A percentile compares a stretch with the other conserved stretches of the same genome.
Evolutionary conservation across 2,329 filamentous ascomycete genomes (phyloP).

Genomic region (Elsinoe batatas): DNA sequence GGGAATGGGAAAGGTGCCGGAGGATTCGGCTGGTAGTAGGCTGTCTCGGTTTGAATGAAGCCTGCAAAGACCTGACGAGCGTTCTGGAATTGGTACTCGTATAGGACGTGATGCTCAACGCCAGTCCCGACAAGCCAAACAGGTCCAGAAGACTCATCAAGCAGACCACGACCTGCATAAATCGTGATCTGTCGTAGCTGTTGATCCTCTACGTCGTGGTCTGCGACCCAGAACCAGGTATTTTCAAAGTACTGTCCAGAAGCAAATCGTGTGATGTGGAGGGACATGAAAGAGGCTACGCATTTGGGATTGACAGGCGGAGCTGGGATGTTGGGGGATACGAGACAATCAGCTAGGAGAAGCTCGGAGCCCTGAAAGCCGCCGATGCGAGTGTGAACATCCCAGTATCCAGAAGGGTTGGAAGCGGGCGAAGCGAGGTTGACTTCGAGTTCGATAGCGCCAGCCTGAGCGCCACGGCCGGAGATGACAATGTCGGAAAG

Average conservation of each 20-base stretch:
- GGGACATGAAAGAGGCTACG: constrained; percentile 29
- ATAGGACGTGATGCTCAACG: constrained; percentile 45
- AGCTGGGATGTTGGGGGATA: constrained; percentile 27
- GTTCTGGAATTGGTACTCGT: constrained; percentile 43
- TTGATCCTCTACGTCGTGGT: constrained; percentile 43
- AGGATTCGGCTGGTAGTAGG: constrained; percentile 27
- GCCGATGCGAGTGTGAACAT: constrained; percentile 28
- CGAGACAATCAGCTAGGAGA: constrained; percentile 30
- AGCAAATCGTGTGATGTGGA: constrained; percentile 38
- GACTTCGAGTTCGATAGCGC: constrained; percentile 38
- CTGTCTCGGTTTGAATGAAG: constrained; percentile 9
- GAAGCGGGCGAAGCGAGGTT: constrained; percentile 40
- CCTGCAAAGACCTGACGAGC: constrained; percentile 39
- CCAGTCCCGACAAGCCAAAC: constrained; percentile 47
- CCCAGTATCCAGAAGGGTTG: constrained; percentile 40
- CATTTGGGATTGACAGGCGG: constrained; percentile 30
- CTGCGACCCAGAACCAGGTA: constrained; percentile 45
- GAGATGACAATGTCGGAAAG: constrained; percentile 46
- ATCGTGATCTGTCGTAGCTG: constrained; percentile 32
- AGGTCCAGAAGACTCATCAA: constrained; percentile 34
- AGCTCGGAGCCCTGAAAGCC: constrained; percentile 26
- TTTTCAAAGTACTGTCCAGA: constrained; percentile 46
- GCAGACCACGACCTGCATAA: constrained; percentile 38
- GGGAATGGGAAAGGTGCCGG: constrained; percentile 21
- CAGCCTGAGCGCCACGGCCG: constrained; percentile 37